Evolutionary conservation across 163 green algal species (phyloP), one percentile per base, ranked within the genome.

Genomic region (Scenedesmus sp.): DNA sequence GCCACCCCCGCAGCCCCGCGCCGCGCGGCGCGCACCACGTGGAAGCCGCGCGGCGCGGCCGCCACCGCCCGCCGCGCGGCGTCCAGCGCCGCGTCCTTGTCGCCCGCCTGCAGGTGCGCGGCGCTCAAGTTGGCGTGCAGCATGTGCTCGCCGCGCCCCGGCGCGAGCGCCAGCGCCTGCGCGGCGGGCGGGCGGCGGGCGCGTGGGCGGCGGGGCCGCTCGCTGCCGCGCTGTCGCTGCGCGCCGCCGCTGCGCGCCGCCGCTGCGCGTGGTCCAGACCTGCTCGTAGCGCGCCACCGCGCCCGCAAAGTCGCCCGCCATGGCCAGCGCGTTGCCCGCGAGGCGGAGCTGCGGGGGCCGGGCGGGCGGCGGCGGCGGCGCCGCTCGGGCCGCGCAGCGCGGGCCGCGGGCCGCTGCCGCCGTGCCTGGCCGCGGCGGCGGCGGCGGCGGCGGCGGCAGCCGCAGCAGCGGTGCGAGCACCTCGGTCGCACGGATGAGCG

Each of bases 111-210:
- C 26, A 91, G 75, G 63, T 62, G 62, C 15, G 84, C 84, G 18
- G 78, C 87, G 14, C 70, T 80, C 24, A 89, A 72, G 74, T 93
- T 93, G 69, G 74, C 78, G 48, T 87, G 69, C 63, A 93, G 70
- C 82, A 92, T 45, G 77, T 93, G 85, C 34, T 45, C 9, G 20
- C 71, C 71, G 2, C 45, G 34, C 20, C 9, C 39, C n/a, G 71
- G 56, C 29, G 34, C 18, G 2, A 80, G 18, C 11, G 48, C 58
- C 26, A 80, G 71, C 7, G 71, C 71, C 60, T 80, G 57, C n/a
- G n/a, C n/a, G n/a, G n/a, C n/a, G n/a, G n/a, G n/a, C n/a, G n/a
- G n/a, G n/a, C n/a, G n/a, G n/a, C n/a, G n/a, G n/a, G n/a, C n/a
- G n/a, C n/a, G n/a, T n/a, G n/a, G n/a, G n/a, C n/a, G n/a, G n/a